Conservation (phyloP, 2,329 filamentous ascomycete genomes). For the Aureobasidium pullulans region DNA sequence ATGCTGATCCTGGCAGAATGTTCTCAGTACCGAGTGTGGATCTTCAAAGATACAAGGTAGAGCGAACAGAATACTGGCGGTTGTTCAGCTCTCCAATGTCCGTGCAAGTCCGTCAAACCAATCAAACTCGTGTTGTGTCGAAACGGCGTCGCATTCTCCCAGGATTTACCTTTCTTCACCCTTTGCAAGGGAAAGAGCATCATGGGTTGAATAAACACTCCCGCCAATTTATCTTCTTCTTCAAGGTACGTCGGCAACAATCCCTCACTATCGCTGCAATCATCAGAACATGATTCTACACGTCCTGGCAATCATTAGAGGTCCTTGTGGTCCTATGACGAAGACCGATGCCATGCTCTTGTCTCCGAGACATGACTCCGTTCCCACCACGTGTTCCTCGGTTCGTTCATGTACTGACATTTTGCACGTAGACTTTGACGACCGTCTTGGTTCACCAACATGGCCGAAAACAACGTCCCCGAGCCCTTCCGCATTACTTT, state of each 20-base stretch:
- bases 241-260: neutral
- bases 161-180: neutral
- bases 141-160: constrained; percentile 9
- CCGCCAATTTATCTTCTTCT: neutral
- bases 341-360: constrained; percentile 44
- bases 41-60: neutral
- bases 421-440: constrained; percentile 46
- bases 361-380: neutral
- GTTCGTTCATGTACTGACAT: constrained; percentile 31
- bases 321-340: constrained; percentile 43
- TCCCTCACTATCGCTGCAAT: neutral
- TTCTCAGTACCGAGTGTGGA: neutral
- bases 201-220: constrained; percentile 15
- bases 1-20: neutral
- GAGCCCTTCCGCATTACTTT: constrained; percentile 71
- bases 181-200: neutral
- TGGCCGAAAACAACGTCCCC: constrained; percentile 29
- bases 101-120: neutral
- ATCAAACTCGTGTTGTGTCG: constrained; percentile 1
- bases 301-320: constrained; percentile 61
- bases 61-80: neutral
- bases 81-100: neutral
- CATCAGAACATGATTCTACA: constrained; percentile 52
- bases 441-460: constrained; percentile 28
- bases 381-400: neutral